phyloP scores from a whole-genome alignment of 306 rosid genomes.

The Dalbergia cultrata region DNA sequence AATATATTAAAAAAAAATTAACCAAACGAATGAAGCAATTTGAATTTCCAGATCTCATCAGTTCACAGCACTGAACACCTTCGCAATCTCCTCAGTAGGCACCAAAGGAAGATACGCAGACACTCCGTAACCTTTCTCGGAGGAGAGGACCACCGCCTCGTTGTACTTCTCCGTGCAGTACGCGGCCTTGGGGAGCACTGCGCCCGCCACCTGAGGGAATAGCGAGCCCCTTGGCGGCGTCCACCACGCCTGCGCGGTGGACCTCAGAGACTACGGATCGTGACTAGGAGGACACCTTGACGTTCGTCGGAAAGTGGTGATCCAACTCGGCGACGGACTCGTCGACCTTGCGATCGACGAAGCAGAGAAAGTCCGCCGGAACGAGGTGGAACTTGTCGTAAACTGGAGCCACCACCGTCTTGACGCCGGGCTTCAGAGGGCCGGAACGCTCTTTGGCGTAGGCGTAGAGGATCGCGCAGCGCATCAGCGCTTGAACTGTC shows the following conservation, averaged over 20 bases:
- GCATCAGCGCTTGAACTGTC: constrained; percentile 48
- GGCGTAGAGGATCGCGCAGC: constrained; percentile 45
- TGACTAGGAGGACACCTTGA: constrained; percentile 78
- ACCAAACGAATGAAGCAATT: too few species aligned
- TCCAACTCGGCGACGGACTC: constrained; percentile 73
- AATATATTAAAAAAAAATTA: too few species aligned
- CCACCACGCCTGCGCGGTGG: constrained; percentile 68
- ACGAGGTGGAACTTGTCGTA: constrained; percentile 53
- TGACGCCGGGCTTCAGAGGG: constrained; percentile 57
- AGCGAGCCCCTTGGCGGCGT: constrained; percentile 64
- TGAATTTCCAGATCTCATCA: too few species aligned
- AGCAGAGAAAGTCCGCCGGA: constrained; percentile 50
- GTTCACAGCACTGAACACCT: constrained; percentile 29
- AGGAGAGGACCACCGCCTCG: constrained; percentile 41
- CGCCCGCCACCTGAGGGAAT: constrained; percentile 71
- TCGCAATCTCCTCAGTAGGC: constrained; percentile 57
- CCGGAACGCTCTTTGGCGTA: constrained; percentile 56
- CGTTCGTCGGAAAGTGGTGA: constrained; percentile 63
- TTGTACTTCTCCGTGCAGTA: constrained; percentile 61
- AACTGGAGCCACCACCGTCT: constrained; percentile 55
- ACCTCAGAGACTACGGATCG: constrained; percentile 63
- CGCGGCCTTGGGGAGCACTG: constrained; percentile 51
- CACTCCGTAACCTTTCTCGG: constrained; percentile 56
- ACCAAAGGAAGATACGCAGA: constrained; percentile 59
- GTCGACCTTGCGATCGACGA: constrained; percentile 64